Conservation (phyloP, 1,284 basidiomycete genomes). For the Boletus hoseneyae region DNA sequence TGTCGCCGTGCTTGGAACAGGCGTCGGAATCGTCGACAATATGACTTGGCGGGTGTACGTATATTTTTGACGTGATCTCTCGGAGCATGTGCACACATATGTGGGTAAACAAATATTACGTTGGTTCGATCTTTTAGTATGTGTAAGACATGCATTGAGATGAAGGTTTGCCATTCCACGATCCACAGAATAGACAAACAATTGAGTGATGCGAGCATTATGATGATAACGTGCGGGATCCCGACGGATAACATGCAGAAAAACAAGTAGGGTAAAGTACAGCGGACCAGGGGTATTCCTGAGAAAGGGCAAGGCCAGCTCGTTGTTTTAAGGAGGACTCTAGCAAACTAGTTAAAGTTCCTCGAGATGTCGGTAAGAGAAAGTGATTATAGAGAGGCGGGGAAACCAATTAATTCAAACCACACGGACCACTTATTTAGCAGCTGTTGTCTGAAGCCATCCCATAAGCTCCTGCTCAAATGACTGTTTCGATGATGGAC, state of each 20-base stretch:
- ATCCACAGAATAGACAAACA: slow-evolving; percentile 25
- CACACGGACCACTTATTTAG: slow-evolving; percentile 38
- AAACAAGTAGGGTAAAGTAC: slow-evolving; percentile 40
- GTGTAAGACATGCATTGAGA: background rate
- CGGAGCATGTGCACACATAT: slow-evolving; percentile 1
- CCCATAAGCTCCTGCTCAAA: slow-evolving; percentile 38
- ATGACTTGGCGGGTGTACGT: background rate
- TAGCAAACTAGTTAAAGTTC: slow-evolving; percentile 30
- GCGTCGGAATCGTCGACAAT: slow-evolving; percentile 1
- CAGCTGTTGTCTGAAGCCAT: slow-evolving; percentile 43
- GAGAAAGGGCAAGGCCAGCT: slow-evolving; percentile 36
- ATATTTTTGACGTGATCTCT: slow-evolving; percentile 2
- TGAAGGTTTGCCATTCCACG: slow-evolving; percentile 5
- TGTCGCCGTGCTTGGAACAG: slow-evolving; percentile 15
- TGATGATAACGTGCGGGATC: slow-evolving; percentile 35
- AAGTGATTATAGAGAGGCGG: slow-evolving; percentile 6
- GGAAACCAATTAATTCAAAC: slow-evolving; percentile 12
- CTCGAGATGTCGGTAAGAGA: slow-evolving; percentile 15
- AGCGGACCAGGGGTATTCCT: slow-evolving; percentile 40
- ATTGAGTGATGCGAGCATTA: slow-evolving; percentile 43
- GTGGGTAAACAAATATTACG: background rate
- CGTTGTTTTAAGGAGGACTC: slow-evolving; percentile 28
- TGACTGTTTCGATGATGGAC: slow-evolving; percentile 35
- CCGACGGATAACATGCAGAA: slow-evolving; percentile 34
- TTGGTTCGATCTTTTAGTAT: background rate